These are phyloP conservation scores for Polyporus tsugae DNA, from an alignment of 1,284 basidiomycete species.

Conservation along the genomic window DNA sequence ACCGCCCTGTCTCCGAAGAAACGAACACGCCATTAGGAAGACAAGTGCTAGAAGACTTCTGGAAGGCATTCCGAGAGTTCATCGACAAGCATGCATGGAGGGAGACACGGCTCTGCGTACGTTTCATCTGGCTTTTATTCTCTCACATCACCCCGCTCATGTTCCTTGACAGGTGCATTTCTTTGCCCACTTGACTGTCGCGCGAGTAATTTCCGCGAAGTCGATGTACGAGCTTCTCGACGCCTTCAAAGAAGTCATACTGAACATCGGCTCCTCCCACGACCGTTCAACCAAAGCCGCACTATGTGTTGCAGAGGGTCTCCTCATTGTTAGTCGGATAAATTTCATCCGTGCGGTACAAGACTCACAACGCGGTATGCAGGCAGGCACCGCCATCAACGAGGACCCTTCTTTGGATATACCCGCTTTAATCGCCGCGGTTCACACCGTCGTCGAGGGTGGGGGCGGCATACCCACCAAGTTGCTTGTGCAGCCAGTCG, in stretches of 20 bases:
- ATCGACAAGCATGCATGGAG: constrained; percentile 91
- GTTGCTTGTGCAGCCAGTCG: constrained; percentile 67
- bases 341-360: no score
- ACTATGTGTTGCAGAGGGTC: constrained; percentile 86
- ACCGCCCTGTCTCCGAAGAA: constrained; percentile 44
- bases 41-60: constrained; percentile 87
- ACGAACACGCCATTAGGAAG: constrained; percentile 61
- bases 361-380: not conserved
- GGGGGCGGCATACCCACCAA: constrained; percentile 54
- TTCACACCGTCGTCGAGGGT: constrained; percentile 72
- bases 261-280: constrained; percentile 91
- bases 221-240: constrained; percentile 83
- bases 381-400: constrained; percentile 71
- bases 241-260: constrained; percentile 85
- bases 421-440: constrained; percentile 68
- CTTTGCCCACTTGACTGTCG: constrained; percentile 85
- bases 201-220: constrained; percentile 75
- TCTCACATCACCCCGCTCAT: not conserved
- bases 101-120: constrained; percentile 84
- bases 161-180: constrained; percentile 76
- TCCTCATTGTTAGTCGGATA: constrained; percentile 73
- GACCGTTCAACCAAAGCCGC: constrained; percentile 87
- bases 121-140: constrained; percentile 42
- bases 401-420: constrained; percentile 58
- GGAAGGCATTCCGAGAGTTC: constrained; percentile 86